Evolutionary conservation across 2,329 filamentous ascomycete species (phyloP).

Genomic region (Chaetomium strumarium): DNA sequence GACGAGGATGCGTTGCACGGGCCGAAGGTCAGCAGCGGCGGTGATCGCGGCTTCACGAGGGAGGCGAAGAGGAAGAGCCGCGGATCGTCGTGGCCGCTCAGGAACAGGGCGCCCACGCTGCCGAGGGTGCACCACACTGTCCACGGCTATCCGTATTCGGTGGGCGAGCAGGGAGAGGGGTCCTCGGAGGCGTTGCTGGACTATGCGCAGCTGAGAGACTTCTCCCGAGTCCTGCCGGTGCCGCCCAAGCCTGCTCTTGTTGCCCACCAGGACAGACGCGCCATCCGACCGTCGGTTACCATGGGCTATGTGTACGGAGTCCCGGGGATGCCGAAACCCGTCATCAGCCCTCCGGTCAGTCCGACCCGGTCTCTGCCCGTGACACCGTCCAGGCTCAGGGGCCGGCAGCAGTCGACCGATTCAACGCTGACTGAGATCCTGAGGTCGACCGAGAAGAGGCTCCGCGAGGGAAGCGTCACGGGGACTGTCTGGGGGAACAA

Average conservation of each 20-base stretch:
- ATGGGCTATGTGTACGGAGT: slow-evolving; percentile 5
- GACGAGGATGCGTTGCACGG: slow-evolving; percentile 48
- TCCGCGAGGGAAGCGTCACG: slow-evolving; percentile 29
- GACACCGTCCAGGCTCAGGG: slow-evolving; percentile 19
- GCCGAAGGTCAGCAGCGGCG: slow-evolving; percentile 34
- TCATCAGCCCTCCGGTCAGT: slow-evolving; percentile 2
- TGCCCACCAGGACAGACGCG: not conserved
- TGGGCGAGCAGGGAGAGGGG: not conserved
- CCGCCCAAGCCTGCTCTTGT: slow-evolving; percentile 19
- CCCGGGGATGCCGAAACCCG: slow-evolving; percentile 1
- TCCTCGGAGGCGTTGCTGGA: slow-evolving; percentile 7
- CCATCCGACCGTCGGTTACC: slow-evolving; percentile 4
- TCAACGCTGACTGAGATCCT: slow-evolving; percentile 47
- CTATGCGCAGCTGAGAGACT: slow-evolving; percentile 15
- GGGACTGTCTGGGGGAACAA: slow-evolving; percentile 24
- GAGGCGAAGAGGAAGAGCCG: slow-evolving; percentile 21
- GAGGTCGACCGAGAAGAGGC: slow-evolving; percentile 46
- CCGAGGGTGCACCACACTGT: slow-evolving; percentile 27
- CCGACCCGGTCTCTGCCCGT: slow-evolving; percentile 17
- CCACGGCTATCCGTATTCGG: slow-evolving; percentile 13
- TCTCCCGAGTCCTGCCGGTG: slow-evolving; percentile 12
- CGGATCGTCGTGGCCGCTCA: slow-evolving; percentile 28
- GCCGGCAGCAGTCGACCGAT: slow-evolving; percentile 36
- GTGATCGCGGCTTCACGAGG: slow-evolving; percentile 27
- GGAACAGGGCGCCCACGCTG: slow-evolving; percentile 32